Evolutionary conservation across 257 asterid genomes (phyloP), one percentile per base, ranked within the genome.

Genomic region (Capsicum baccatum): DNA sequence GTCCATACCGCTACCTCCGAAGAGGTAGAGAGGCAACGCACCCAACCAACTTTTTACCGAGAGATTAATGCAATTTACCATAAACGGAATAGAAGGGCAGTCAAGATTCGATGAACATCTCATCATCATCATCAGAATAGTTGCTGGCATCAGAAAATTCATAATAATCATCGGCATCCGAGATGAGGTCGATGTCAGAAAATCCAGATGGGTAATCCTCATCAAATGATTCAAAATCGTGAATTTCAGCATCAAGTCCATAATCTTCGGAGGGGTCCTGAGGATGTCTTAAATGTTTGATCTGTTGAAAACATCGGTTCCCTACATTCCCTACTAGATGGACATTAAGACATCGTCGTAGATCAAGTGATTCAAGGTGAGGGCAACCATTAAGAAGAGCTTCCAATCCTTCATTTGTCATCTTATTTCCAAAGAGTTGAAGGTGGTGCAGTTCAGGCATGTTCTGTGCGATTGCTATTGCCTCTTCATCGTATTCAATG

Each of bases 341-440:
- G 60, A 90, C 84, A 44, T 54, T 50, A 12, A 57, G 83, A 83
- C 94, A 92, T 17, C 37, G 82, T 13, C 92, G 84, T 9, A 92
- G 52, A 87, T 89, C 93, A 37, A 92, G 91, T 42, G 92, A 89
- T 71, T 92, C 92, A 73, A 92, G 92, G 48, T 57, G 79, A 2
- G 91, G 88, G 80, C 94, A 92, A 13, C 89, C 89, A 54, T 87
- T 87, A 83, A 92, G 91, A 87, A 92, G 83, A 21, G 91, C 90
- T 80, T 83, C 48, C 84, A 89, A 81, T 3, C 90, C 92, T 8
- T 67, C 84, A 47, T 86, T 84, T 14, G 84, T 56, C 88, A 90
- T 79, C 19, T 2, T 6, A 62, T 88, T 86, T 73, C 87, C 91
- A 26, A 83, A 35, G 39, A 90, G 88, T 19, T 63, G 54, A 80